Evolutionary conservation across 768 basidiomycete species (phyloP).

Genomic region (Cystofilobasidium ferigula): DNA sequence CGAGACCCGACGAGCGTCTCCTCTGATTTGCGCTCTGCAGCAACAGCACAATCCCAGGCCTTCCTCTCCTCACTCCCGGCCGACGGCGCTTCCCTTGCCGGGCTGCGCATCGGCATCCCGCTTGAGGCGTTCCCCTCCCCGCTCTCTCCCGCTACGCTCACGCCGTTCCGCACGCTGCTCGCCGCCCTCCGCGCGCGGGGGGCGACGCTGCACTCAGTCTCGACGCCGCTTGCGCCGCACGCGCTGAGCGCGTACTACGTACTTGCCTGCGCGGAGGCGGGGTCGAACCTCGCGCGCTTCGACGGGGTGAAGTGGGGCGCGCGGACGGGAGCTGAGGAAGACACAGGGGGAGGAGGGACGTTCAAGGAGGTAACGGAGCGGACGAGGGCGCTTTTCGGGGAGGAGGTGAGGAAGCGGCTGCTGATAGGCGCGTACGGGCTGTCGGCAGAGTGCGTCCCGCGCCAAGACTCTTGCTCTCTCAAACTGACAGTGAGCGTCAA

Average conservation of each 20-base stretch:
- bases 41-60: background rate
- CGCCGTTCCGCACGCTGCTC: constrained; percentile 44
- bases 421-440: constrained; percentile 83
- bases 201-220: constrained; percentile 59
- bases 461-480: background rate
- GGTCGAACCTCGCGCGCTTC: constrained; percentile 79
- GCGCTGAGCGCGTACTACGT: constrained; percentile 91
- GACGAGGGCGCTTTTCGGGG: constrained; percentile 61
- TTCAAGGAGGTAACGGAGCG: constrained; percentile 38
- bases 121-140: constrained; percentile 74
- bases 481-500: background rate
- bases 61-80: constrained; percentile 8
- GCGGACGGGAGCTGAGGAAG: constrained; percentile 30
- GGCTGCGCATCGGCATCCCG: constrained; percentile 64
- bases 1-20: constrained; percentile 65
- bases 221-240: constrained; percentile 56
- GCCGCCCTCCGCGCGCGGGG: constrained; percentile 45
- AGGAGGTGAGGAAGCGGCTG: constrained; percentile 75
- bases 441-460: constrained; percentile 63
- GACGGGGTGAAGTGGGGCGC: constrained; percentile 74
- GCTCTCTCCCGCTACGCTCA: constrained; percentile 44
- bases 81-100: constrained; percentile 38
- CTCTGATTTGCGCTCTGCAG: constrained; percentile 39
- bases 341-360: constrained; percentile 26
- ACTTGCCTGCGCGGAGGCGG: constrained; percentile 86